These are phyloP conservation scores for Collybia nuda DNA, from an alignment of 768 basidiomycete genomes.

Conservation along the genomic window DNA sequence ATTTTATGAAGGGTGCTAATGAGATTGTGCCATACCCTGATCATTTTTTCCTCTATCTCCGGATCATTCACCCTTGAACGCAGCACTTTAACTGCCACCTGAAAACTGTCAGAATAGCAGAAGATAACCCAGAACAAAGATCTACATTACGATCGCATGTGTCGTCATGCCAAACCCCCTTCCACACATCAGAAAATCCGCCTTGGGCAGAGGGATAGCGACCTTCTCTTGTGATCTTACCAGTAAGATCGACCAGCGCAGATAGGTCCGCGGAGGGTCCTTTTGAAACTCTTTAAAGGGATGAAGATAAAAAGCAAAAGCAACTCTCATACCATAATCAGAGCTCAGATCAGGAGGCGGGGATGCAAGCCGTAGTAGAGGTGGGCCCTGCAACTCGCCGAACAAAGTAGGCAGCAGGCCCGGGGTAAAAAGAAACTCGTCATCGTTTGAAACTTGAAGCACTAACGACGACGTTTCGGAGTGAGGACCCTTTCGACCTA, in stretches of 20 bases:
- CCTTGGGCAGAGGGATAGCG: slow-evolving; percentile 37
- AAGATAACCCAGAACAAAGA: slow-evolving; percentile 11
- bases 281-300: background rate
- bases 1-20: background rate
- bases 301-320: background rate
- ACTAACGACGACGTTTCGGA: slow-evolving; percentile 37
- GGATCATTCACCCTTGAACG: slow-evolving; percentile 30
- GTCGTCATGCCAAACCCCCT: slow-evolving; percentile 30
- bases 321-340: slow-evolving; percentile 1
- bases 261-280: slow-evolving; percentile 2
- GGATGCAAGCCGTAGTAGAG: slow-evolving; percentile 9
- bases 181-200: slow-evolving; percentile 45
- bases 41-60: slow-evolving; percentile 28
- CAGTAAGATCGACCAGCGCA: slow-evolving; percentile 28
- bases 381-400: slow-evolving; percentile 11
- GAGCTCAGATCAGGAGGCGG: slow-evolving; percentile 5
- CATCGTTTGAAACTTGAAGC: slow-evolving; percentile 20
- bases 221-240: slow-evolving; percentile 26
- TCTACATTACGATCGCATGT: slow-evolving; percentile 15
- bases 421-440: slow-evolving; percentile 31
- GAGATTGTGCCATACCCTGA: slow-evolving; percentile 19
- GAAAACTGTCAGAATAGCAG: background rate
- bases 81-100: slow-evolving; percentile 40
- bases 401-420: slow-evolving; percentile 35
- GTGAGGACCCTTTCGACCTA: slow-evolving; percentile 34